These are phyloP conservation scores for Linnemannia zychae DNA, from an alignment of 192 early-diverging fungal genomes.

Conservation along the genomic window DNA sequence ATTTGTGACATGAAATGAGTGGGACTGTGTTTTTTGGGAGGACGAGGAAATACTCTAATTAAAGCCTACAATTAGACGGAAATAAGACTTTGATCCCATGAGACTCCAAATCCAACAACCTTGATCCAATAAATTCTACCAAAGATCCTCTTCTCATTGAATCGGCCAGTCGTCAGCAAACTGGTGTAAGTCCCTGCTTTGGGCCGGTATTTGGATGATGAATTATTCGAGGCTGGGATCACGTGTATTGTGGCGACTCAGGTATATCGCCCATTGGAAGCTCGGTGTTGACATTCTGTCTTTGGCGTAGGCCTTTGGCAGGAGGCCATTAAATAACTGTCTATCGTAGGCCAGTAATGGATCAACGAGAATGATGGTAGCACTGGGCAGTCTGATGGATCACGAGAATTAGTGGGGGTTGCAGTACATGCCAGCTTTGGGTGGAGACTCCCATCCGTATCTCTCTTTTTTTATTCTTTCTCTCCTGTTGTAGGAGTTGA, in stretches of 20 bases:
- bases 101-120: neutral
- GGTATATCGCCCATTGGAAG: conserved; percentile 57
- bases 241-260: conserved; percentile 50
- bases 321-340: conserved; percentile 56
- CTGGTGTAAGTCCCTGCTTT: conserved; percentile 48
- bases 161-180: conserved; percentile 50
- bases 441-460: conserved; percentile 56
- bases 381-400: conserved; percentile 57
- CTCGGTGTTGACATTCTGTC: conserved; percentile 57
- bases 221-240: conserved; percentile 35
- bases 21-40: too few species aligned
- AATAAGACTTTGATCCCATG: neutral
- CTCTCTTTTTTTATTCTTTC: conserved; percentile 23
- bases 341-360: conserved; percentile 57
- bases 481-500: neutral
- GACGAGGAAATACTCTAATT: too few species aligned
- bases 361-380: conserved; percentile 55
- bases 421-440: conserved; percentile 54
- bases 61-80: too few species aligned
- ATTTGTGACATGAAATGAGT: too few species aligned
- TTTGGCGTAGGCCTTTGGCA: conserved; percentile 34
- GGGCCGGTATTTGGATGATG: conserved; percentile 55
- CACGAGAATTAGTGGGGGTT: conserved; percentile 54
- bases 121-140: neutral
- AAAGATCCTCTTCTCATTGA: neutral